Conservation (phyloP, 768 basidiomycete species). For the Mycena sanguinolenta region DNA sequence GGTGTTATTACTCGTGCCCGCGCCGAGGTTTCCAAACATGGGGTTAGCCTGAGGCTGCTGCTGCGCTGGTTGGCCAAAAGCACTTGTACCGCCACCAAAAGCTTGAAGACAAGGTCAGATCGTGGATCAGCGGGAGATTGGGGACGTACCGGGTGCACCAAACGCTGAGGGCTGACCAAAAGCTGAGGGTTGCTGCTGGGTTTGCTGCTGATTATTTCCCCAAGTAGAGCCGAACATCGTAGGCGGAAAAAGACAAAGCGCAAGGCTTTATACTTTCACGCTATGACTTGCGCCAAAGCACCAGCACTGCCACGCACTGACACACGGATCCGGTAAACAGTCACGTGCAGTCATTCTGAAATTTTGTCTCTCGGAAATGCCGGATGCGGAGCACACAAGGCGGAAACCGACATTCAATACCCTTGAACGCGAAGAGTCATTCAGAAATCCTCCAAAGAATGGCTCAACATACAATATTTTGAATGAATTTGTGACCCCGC, state of each 20-base stretch:
- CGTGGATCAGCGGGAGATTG: constrained; percentile 30
- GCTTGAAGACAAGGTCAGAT: constrained; percentile 53
- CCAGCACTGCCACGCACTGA: too few relatives aligned
- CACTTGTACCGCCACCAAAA: constrained; percentile 63
- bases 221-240: constrained; percentile 83
- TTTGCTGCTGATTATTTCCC: constrained; percentile 76
- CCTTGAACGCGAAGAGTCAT: constrained; percentile 80
- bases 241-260: constrained; percentile 28
- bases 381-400: constrained; percentile 58
- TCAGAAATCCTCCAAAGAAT: constrained; percentile 79
- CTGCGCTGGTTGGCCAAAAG: constrained; percentile 75
- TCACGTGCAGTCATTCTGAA: not conserved
- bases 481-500: constrained; percentile 93
- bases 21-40: constrained; percentile 79
- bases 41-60: constrained; percentile 78
- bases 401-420: constrained; percentile 81
- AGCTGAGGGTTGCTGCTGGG: constrained; percentile 66
- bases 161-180: constrained; percentile 82
- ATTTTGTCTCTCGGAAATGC: constrained; percentile 57
- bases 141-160: constrained; percentile 65
- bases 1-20: constrained; percentile 46
- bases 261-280: constrained; percentile 6
- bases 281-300: not conserved
- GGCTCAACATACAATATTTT: constrained; percentile 83
- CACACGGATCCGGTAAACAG: too few relatives aligned